Percentiles rank a stretch among this genome's conserved stretches.
These are phyloP conservation scores for Beta macrorhiza DNA, from an alignment of 179 eudicot genomes.

Conservation along the genomic window DNA sequence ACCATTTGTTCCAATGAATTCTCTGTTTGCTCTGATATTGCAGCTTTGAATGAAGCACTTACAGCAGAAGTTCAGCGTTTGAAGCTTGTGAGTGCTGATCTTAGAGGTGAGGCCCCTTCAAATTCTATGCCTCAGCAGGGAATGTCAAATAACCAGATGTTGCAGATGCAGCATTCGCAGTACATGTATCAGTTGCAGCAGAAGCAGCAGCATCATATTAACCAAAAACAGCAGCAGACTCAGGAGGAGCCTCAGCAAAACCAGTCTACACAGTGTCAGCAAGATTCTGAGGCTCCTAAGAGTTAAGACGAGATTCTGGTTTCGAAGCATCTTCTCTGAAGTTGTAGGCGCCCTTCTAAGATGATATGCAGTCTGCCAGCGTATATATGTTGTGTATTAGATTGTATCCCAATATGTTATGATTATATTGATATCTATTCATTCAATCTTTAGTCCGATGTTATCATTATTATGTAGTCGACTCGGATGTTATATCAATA, in stretches of 20 bases:
- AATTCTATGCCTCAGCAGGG: conserved; percentile 18
- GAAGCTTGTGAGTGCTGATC: conserved; percentile 31
- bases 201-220: not conserved
- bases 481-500: not conserved
- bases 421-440: conserved; percentile 23
- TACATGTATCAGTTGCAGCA: conserved; percentile 26
- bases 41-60: conserved; percentile 46
- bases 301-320: not conserved
- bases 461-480: conserved; percentile 15
- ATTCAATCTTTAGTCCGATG: conserved; percentile 28
- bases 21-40: conserved; percentile 9
- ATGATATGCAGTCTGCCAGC: not conserved
- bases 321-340: not conserved
- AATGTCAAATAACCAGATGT: conserved; percentile 17
- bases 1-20: not conserved
- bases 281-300: conserved; percentile 10
- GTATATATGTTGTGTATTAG: conserved; percentile 14
- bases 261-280: conserved; percentile 14
- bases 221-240: conserved; percentile 22
- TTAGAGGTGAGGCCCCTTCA: conserved; percentile 17
- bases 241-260: conserved; percentile 18
- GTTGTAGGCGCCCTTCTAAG: conserved; percentile 5
- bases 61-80: conserved; percentile 39
- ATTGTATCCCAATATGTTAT: not conserved
- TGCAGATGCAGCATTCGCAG: conserved; percentile 27